Base-by-base conservation (phyloP, 805 yeast genomes). In the Metschnikowia vanudenii region DNA sequence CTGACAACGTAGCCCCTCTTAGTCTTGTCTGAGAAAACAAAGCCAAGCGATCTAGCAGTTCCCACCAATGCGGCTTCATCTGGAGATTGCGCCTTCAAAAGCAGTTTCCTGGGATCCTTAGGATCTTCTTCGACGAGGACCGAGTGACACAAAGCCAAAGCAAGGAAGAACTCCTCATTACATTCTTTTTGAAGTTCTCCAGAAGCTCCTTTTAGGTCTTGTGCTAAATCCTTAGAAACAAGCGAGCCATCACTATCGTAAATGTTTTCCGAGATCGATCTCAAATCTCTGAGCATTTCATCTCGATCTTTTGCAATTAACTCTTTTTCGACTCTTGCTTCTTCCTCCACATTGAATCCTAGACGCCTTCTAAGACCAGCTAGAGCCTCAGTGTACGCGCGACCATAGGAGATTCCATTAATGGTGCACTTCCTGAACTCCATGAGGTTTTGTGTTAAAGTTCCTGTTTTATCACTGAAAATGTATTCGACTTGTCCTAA, bases 21-120 rank as follows among this genome's bases (percentile, higher is more conserved):
- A 9, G 90, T 85, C 62, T 81, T 77, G 35, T 78, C 82, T 16
- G 76, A 62, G 60, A 85, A 85, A 31, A 78, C 75, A 64, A 80
- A 86, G 0, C 95, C 95, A 56, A 85, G 70, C 57, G 85, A 84
- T 61, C 91, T 76, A 0, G 94, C 94, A 17, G 94, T 85, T 13
- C 83, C 84, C 13, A 87, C 95, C 47, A 87, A 74, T 0, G 95
- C 94, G 22, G 91, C 90, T 65, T 87, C 95, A 72, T 87, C 95
- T 0, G 95, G 95, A 20, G 90, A 83, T 61, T 86, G 94, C 0
- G 94, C 94, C 57, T 84, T 83, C 32, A 85, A 66, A 20, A 79
- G 69, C 42, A 77, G 55, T 49, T 75, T 82, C 1, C 68, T 75
- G 2, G 88, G 81, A 54, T 80, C 74, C 20, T 74, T 73, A 33